These are phyloP conservation scores for Limnanthes douglasii DNA, from an alignment of 345 rosid species.

Conservation along the genomic window DNA sequence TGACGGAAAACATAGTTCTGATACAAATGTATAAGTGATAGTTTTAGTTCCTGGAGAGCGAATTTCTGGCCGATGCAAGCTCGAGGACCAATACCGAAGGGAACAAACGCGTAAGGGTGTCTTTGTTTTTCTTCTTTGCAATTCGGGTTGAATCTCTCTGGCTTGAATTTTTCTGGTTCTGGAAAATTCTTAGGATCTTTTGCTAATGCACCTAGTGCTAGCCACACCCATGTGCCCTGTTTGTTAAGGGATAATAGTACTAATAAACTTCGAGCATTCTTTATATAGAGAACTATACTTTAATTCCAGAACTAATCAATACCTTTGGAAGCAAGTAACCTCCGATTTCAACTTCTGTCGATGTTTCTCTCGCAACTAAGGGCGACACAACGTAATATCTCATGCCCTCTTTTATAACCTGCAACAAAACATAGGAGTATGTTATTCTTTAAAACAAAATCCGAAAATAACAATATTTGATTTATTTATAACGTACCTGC, in stretches of 20 bases:
- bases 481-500: slow-evolving; percentile 24
- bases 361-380: slow-evolving; percentile 70
- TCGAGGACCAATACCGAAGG: slow-evolving; percentile 90
- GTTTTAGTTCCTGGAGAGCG: slow-evolving; percentile 65
- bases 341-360: slow-evolving; percentile 66
- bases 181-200: slow-evolving; percentile 87
- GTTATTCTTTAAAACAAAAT: not conserved
- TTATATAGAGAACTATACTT: not conserved
- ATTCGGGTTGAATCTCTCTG: slow-evolving; percentile 67
- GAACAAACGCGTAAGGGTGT: slow-evolving; percentile 76
- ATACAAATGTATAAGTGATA: slow-evolving; percentile 56
- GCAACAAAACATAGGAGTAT: slow-evolving; percentile 9
- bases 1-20: slow-evolving; percentile 49
- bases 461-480: not conserved
- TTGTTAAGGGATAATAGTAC: not conserved
- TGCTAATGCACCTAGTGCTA: slow-evolving; percentile 76
- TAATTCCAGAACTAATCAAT: slow-evolving; percentile 1
- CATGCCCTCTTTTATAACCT: slow-evolving; percentile 88
- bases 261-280: not conserved
- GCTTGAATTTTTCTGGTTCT: slow-evolving; percentile 70
- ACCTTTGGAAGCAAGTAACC: slow-evolving; percentile 84
- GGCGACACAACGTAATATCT: slow-evolving; percentile 77
- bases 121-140: slow-evolving; percentile 69
- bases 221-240: slow-evolving; percentile 95
- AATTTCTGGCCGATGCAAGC: slow-evolving; percentile 83